phyloP scores from a whole-genome alignment of 2,329 filamentous ascomycete species.

The Fusarium equiseti region DNA sequence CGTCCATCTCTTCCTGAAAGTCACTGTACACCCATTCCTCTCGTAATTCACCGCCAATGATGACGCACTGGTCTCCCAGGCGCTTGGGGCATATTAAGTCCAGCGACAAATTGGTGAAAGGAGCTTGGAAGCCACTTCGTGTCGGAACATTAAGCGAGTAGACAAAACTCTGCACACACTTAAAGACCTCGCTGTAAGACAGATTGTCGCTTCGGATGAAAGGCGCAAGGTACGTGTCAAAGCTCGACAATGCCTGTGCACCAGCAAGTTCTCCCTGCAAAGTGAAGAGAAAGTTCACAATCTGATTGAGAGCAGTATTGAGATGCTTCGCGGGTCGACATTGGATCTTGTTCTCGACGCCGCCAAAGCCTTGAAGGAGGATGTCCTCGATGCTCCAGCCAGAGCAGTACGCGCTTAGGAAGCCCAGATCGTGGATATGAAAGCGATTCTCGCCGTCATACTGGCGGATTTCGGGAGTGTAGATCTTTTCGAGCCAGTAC shows the following conservation, averaged over 20 bases:
- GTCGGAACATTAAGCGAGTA: slow-evolving; percentile 46
- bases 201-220: slow-evolving; percentile 40
- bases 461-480: slow-evolving; percentile 36
- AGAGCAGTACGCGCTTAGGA: slow-evolving; percentile 44
- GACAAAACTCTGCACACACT: slow-evolving; percentile 43
- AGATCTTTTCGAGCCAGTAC: slow-evolving; percentile 44
- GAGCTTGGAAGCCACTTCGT: slow-evolving; percentile 43
- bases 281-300: slow-evolving; percentile 45
- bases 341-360: slow-evolving; percentile 45
- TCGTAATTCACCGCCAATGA: slow-evolving; percentile 36
- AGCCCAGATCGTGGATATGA: slow-evolving; percentile 44
- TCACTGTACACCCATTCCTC: slow-evolving; percentile 37
- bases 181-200: slow-evolving; percentile 41
- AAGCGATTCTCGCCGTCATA: slow-evolving; percentile 40
- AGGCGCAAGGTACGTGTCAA: slow-evolving; percentile 42
- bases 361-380: slow-evolving; percentile 42
- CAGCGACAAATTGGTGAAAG: slow-evolving; percentile 43
- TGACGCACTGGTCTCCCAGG: slow-evolving; percentile 29
- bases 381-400: slow-evolving; percentile 45
- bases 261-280: slow-evolving; percentile 43
- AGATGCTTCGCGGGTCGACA: slow-evolving; percentile 43
- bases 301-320: slow-evolving; percentile 44
- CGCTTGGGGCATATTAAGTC: slow-evolving; percentile 40
- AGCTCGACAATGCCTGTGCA: slow-evolving; percentile 39
- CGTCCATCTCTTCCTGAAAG: slow-evolving; percentile 46